Percentiles rank a stretch among this genome's conserved stretches.
Evolutionary conservation across 345 rosid genomes (phyloP).

Genomic region (Citrus maxima): DNA sequence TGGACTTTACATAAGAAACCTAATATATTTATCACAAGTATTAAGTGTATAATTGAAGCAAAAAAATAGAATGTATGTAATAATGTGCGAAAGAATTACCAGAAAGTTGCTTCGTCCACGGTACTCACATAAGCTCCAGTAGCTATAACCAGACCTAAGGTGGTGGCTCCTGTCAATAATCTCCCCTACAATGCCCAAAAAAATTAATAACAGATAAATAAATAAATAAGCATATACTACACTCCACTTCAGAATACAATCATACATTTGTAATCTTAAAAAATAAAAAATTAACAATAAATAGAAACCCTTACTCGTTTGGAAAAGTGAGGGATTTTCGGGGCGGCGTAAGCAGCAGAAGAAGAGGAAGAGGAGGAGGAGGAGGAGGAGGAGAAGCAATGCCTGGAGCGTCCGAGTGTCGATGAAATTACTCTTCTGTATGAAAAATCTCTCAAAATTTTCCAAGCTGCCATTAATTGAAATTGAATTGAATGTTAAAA

Average conservation of each 20-base stretch:
- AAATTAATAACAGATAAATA: too few relatives aligned
- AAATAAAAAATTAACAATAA: not conserved
- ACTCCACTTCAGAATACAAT: not conserved
- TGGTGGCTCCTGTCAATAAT: conserved; percentile 76
- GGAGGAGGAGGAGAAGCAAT: not conserved
- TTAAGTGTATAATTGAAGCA: not conserved
- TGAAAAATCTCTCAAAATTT: conserved; percentile 37
- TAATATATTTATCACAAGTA: not conserved
- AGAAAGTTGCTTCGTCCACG: conserved; percentile 97
- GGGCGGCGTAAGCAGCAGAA: conserved; percentile 23
- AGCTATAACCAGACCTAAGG: conserved; percentile 75
- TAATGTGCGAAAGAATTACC: conserved; percentile 42
- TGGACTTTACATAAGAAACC: not conserved
- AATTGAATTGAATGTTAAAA: not conserved
- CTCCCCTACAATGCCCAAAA: conserved; percentile 52
- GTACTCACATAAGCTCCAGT: conserved; percentile 98
- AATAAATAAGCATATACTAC: not conserved
- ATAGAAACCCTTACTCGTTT: conserved; percentile 41
- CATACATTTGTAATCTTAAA: not conserved
- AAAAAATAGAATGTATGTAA: not conserved
- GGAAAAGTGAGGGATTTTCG: conserved; percentile 78
- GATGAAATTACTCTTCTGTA: conserved; percentile 32
- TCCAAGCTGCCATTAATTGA: conserved; percentile 49
- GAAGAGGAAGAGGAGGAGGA: conserved; percentile 10
- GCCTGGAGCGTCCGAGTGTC: conserved; percentile 37